Percentiles rank a stretch among this genome's conserved stretches.
These are phyloP conservation scores for Saksenaea oblongispora DNA, from an alignment of 371 early-diverging fungal genomes.

Conservation along the genomic window DNA sequence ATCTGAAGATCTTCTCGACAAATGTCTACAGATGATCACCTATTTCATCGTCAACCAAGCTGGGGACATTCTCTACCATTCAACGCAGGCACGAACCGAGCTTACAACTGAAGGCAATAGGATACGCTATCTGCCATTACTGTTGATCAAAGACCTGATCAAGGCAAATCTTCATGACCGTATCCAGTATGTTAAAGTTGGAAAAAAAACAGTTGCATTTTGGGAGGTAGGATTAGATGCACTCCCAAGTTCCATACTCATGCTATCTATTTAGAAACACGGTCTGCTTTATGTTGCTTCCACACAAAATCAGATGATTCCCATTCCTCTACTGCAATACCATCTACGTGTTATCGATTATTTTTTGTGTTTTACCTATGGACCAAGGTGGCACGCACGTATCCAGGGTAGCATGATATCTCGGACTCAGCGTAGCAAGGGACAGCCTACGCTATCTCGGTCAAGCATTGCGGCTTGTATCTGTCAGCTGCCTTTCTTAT, in stretches of 20 bases:
- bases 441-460: conserved; percentile 10
- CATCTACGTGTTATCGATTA: conserved; percentile 39
- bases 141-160: conserved; percentile 48
- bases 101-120: conserved; percentile 23
- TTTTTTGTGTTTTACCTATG: conserved; percentile 42
- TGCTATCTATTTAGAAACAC: conserved; percentile 23
- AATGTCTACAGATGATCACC: conserved; percentile 28
- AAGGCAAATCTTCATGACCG: conserved; percentile 40
- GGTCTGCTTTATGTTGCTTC: conserved; percentile 34
- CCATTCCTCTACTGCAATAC: conserved; percentile 31
- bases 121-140: conserved; percentile 44
- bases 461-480: conserved; percentile 21
- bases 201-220: conserved; percentile 38
- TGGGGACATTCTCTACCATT: conserved; percentile 44
- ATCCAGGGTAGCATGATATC: conserved; percentile 17
- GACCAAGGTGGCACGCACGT: conserved; percentile 40
- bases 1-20: not conserved
- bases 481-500: conserved; percentile 27
- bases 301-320: conserved; percentile 24
- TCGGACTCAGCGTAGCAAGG: conserved; percentile 10
- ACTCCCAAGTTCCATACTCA: not conserved
- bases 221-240: conserved; percentile 35
- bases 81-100: conserved; percentile 10
- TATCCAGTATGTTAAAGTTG: conserved; percentile 37
- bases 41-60: conserved; percentile 43